These are phyloP conservation scores for Penicillium sp. DNA, from an alignment of 2,329 filamentous ascomycete genomes.

Conservation along the genomic window DNA sequence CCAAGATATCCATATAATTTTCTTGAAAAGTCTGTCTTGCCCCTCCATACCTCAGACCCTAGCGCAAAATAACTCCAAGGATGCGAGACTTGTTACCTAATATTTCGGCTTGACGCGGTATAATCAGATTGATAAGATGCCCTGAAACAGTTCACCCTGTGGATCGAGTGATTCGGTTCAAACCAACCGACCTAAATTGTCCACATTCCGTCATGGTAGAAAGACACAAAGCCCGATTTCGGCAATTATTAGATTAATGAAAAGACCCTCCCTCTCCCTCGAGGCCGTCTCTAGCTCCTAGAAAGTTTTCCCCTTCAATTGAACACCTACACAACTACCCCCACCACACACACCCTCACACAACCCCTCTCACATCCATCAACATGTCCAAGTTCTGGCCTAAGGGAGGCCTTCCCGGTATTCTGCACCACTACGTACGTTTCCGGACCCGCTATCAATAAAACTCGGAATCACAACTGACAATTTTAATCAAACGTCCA, in stretches of 20 bases:
- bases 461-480: neutral
- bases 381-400: slow-evolving; percentile 39
- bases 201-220: slow-evolving; percentile 1
- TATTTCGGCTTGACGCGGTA: neutral
- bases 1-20: neutral
- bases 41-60: neutral
- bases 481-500: slow-evolving; percentile 13
- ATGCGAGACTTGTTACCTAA: slow-evolving; percentile 9
- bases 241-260: slow-evolving; percentile 12
- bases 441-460: neutral
- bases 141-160: neutral
- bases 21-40: neutral
- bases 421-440: slow-evolving; percentile 40
- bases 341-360: neutral
- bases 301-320: neutral
- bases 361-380: neutral
- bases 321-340: neutral
- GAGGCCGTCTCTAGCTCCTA: neutral
- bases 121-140: slow-evolving; percentile 15
- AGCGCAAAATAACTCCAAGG: neutral
- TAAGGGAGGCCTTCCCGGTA: slow-evolving; percentile 36
- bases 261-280: neutral
- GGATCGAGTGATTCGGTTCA: neutral
- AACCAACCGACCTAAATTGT: neutral
- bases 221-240: slow-evolving; percentile 13